Evolutionary conservation across 148 eudicot species (phyloP).

Genomic region (Cornus kousa): DNA sequence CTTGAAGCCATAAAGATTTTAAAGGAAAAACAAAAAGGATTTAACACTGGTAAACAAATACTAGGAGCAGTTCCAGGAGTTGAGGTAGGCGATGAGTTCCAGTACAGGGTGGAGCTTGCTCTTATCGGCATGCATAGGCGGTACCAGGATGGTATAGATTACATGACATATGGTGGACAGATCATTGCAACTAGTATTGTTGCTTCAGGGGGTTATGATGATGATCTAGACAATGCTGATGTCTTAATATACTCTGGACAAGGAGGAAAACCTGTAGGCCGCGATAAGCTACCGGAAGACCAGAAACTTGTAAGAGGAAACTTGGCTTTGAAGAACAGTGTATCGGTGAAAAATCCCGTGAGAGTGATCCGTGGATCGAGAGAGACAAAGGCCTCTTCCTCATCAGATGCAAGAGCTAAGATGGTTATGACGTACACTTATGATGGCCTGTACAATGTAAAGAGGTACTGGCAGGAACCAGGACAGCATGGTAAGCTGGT

Average conservation of each 20-base stretch:
- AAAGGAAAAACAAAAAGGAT: constrained; percentile 51
- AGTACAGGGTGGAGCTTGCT: constrained; percentile 73
- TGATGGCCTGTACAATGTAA: too few relatives aligned
- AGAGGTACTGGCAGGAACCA: too few relatives aligned
- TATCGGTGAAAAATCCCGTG: too few relatives aligned
- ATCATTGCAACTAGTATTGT: constrained; percentile 70
- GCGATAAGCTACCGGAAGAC: constrained; percentile 58
- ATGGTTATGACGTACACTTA: too few relatives aligned
- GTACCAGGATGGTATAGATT: constrained; percentile 78
- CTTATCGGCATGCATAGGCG: constrained; percentile 79
- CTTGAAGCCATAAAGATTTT: constrained; percentile 44
- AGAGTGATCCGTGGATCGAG: too few relatives aligned
- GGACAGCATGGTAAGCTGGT: too few relatives aligned
- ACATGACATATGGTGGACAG: constrained; percentile 30
- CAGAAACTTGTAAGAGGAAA: constrained; percentile 13
- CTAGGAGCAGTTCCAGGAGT: constrained; percentile 79
- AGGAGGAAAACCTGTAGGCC: constrained; percentile 56
- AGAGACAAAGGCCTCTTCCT: too few relatives aligned
- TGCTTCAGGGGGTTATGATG: constrained; percentile 72
- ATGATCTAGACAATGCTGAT: constrained; percentile 63
- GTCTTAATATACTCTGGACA: constrained; percentile 68
- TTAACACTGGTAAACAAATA: constrained; percentile 33
- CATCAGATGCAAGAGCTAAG: too few relatives aligned
- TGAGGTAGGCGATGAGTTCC: constrained; percentile 87
- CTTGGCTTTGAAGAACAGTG: too few relatives aligned